Conservation (phyloP, 768 basidiomycete genomes). For the Galerina sulciceps region DNA sequence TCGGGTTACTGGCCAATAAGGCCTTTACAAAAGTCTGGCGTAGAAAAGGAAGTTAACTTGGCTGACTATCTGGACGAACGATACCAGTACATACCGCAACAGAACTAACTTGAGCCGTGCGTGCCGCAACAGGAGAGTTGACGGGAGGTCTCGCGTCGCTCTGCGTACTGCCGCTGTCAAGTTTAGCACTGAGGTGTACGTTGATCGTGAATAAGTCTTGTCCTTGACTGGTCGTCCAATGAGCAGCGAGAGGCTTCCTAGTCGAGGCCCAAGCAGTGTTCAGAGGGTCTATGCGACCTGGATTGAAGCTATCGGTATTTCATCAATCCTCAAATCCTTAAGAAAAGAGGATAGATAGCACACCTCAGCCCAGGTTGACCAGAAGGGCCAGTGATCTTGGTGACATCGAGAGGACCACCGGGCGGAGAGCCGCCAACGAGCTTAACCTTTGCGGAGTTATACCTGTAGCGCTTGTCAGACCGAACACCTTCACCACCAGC, state of each 20-base stretch:
- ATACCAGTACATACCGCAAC: slow-evolving; percentile 47
- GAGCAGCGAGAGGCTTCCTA: slow-evolving; percentile 63
- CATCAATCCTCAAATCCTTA: background rate
- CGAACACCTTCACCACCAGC: background rate
- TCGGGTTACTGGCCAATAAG: slow-evolving; percentile 42
- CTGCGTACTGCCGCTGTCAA: slow-evolving; percentile 55
- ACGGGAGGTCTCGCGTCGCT: slow-evolving; percentile 64
- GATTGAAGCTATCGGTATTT: slow-evolving; percentile 51
- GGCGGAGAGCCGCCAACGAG: slow-evolving; percentile 48
- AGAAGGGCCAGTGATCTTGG: slow-evolving; percentile 35
- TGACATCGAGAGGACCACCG: slow-evolving; percentile 53
- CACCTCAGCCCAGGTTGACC: slow-evolving; percentile 48
- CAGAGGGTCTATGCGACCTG: slow-evolving; percentile 63
- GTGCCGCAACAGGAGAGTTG: slow-evolving; percentile 51
- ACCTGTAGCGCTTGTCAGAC: slow-evolving; percentile 28
- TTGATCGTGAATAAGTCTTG: slow-evolving; percentile 60
- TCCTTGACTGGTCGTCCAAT: slow-evolving; percentile 52
- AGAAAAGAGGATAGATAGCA: slow-evolving; percentile 4
- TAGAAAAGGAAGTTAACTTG: background rate
- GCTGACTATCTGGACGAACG: no score
- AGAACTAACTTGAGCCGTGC: slow-evolving; percentile 52
- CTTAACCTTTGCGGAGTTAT: slow-evolving; percentile 52
- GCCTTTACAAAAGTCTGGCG: slow-evolving; percentile 51
- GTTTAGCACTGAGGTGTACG: slow-evolving; percentile 62
- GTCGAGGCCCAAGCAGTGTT: slow-evolving; percentile 58